Percentiles rank a stretch among this genome's conserved stretches.
These are phyloP conservation scores for Bjerkandera adusta DNA, from an alignment of 1,284 basidiomycete species.

Conservation along the genomic window DNA sequence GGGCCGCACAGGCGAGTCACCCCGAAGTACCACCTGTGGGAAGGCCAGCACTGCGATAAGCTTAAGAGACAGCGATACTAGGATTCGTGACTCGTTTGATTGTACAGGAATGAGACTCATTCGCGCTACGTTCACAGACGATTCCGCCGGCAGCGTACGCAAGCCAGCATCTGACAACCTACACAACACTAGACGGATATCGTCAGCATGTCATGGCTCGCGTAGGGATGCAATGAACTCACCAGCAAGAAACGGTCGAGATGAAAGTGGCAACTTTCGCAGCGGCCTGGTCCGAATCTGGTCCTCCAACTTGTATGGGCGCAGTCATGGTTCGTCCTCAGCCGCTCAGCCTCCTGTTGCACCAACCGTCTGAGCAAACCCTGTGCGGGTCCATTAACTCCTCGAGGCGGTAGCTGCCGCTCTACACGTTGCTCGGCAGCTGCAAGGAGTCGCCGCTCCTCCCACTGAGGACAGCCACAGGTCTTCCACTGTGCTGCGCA, in stretches of 20 bases:
- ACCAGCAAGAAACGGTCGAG: constrained; percentile 35
- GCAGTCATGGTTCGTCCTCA: constrained; percentile 39
- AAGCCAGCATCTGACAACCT: constrained; percentile 27
- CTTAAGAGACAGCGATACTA: no score
- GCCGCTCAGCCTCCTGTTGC: constrained; percentile 30
- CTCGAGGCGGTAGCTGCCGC: constrained; percentile 16
- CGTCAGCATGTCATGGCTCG: constrained; percentile 4
- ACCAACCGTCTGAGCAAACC: constrained; percentile 20
- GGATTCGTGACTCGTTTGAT: no score
- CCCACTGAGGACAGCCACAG: constrained; percentile 42
- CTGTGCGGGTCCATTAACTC: neutral
- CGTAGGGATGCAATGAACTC: constrained; percentile 19
- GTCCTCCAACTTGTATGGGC: constrained; percentile 28
- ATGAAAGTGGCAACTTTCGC: constrained; percentile 32
- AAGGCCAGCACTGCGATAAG: no score
- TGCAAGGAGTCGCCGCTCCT: constrained; percentile 31
- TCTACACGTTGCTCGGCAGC: constrained; percentile 28
- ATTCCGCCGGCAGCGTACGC: constrained; percentile 16
- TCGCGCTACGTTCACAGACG: constrained; percentile 16
- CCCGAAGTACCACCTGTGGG: no score
- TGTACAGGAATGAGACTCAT: no score
- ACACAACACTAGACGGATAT: constrained; percentile 30
- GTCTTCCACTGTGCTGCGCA: constrained; percentile 41
- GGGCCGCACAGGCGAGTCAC: no score
- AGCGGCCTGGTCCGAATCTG: constrained; percentile 28